A percentile compares a stretch with the other conserved stretches of the same genome.
phyloP scores from a whole-genome alignment of 1,139 yeast genomes.

The Blastobotrys indianensis region DNA sequence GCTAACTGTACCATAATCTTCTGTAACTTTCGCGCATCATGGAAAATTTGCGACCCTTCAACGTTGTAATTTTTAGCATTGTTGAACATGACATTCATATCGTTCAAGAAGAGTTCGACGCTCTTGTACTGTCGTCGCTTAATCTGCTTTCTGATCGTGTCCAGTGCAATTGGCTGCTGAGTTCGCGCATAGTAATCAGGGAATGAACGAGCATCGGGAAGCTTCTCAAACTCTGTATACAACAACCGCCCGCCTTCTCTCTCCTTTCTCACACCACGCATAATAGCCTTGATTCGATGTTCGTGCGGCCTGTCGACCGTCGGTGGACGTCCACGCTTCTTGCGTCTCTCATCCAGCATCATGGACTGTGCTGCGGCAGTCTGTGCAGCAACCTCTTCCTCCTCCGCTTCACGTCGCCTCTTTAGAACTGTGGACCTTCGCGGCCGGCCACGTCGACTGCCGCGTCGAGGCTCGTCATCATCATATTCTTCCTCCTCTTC shows the following conservation, averaged over 20 bases:
- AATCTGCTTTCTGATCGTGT: conserved; percentile 74
- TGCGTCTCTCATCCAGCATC: conserved; percentile 47
- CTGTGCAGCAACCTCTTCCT: conserved; percentile 23
- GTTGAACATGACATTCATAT: conserved; percentile 66
- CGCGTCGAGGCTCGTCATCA: conserved; percentile 17
- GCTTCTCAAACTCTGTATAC: conserved; percentile 64
- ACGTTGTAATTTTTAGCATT: conserved; percentile 68
- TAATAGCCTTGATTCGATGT: conserved; percentile 78
- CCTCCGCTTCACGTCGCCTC: conserved; percentile 21
- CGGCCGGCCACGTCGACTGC: conserved; percentile 25
- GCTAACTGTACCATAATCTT: conserved; percentile 54
- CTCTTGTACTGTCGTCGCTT: conserved; percentile 76
- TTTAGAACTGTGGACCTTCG: conserved; percentile 24
- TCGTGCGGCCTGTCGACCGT: conserved; percentile 93
- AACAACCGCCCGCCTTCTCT: conserved; percentile 44
- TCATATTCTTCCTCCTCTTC: conserved; percentile 30
- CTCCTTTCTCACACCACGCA: conserved; percentile 74
- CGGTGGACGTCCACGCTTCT: conserved; percentile 90
- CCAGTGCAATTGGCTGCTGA: conserved; percentile 69
- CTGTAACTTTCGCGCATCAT: conserved; percentile 60
- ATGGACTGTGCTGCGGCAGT: conserved; percentile 14
- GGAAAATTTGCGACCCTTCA: conserved; percentile 49
- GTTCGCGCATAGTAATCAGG: conserved; percentile 65
- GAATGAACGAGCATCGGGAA: conserved; percentile 65
- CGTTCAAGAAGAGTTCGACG: conserved; percentile 71